These are phyloP conservation scores for Jatropha podagrica DNA, from an alignment of 441 rosid species.

Conservation along the genomic window DNA sequence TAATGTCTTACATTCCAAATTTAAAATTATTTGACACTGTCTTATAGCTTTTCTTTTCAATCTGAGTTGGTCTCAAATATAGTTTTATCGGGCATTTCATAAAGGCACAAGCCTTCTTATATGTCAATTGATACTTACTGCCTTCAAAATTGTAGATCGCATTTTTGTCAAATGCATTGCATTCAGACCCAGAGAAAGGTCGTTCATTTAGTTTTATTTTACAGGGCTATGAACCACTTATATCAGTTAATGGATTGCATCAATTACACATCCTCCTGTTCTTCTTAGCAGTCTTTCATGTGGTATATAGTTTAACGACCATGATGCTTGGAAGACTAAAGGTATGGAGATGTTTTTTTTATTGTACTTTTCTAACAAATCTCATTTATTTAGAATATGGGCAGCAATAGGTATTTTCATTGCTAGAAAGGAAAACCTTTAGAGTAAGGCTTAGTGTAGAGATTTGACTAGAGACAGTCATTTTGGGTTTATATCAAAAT, in stretches of 20 bases:
- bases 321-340: constrained; percentile 92
- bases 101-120: not conserved
- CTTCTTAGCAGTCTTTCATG: constrained; percentile 88
- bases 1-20: too few relatives aligned
- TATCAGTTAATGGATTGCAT: constrained; percentile 70
- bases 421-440: not conserved
- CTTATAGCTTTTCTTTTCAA: too few relatives aligned
- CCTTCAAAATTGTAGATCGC: not conserved
- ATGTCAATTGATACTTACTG: not conserved
- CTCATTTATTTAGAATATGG: not conserved
- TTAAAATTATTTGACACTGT: too few relatives aligned
- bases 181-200: not conserved
- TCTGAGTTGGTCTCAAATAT: not conserved
- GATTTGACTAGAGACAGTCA: not conserved
- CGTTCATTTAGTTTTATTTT: constrained; percentile 17
- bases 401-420: not conserved
- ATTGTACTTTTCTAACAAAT: not conserved
- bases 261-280: constrained; percentile 83
- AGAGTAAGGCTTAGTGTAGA: not conserved
- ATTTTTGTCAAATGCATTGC: not conserved
- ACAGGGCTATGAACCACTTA: constrained; percentile 71
- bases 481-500: not conserved
- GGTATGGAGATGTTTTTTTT: constrained; percentile 35
- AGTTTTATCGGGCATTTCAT: not conserved
- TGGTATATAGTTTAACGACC: constrained; percentile 65